Percentiles rank a stretch among this genome's conserved stretches.
Evolutionary conservation across 352 stramenopile genomes (phyloP).

Genomic region (Pythium brachiatum): DNA sequence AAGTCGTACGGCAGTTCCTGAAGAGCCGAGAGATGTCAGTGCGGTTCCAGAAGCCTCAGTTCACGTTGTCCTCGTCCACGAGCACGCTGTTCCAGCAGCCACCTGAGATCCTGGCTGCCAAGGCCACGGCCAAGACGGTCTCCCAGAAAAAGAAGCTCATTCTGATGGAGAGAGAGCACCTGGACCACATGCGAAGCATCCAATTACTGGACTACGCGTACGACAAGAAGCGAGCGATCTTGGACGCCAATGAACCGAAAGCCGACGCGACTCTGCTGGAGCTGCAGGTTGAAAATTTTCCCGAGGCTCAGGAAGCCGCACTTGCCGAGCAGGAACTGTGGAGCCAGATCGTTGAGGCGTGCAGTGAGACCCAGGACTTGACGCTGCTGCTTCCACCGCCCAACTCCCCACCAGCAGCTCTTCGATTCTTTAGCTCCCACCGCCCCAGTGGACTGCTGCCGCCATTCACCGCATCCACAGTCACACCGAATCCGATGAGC

Average conservation of each 20-base stretch:
- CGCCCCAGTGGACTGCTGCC: constrained; percentile 34
- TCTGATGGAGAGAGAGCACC: constrained; percentile 53
- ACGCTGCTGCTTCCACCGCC: constrained; percentile 44
- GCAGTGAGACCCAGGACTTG: constrained; percentile 37
- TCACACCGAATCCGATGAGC: constrained; percentile 19
- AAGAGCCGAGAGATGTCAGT: constrained; percentile 47
- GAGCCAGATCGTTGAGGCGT: constrained; percentile 43
- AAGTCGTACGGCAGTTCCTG: constrained; percentile 39
- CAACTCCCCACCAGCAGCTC: constrained; percentile 62
- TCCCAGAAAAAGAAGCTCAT: constrained; percentile 40
- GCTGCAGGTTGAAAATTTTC: constrained; percentile 36
- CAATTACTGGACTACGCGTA: constrained; percentile 74
- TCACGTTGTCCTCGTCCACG: constrained; percentile 58
- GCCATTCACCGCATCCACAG: constrained; percentile 40
- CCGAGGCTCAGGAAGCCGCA: constrained; percentile 30
- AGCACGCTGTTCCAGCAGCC: constrained; percentile 68
- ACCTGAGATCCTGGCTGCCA: constrained; percentile 61
- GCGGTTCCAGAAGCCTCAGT: constrained; percentile 44
- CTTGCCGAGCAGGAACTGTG: constrained; percentile 48
- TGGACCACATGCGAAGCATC: constrained; percentile 65
- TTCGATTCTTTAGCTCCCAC: constrained; percentile 59
- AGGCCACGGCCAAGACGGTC: constrained; percentile 48
- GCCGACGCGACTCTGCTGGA: constrained; percentile 54
- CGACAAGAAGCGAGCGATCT: constrained; percentile 51
- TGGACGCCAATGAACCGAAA: constrained; percentile 44